Base-by-base conservation (phyloP, 179 eudicot species). In the Nepenthes alata region DNA sequence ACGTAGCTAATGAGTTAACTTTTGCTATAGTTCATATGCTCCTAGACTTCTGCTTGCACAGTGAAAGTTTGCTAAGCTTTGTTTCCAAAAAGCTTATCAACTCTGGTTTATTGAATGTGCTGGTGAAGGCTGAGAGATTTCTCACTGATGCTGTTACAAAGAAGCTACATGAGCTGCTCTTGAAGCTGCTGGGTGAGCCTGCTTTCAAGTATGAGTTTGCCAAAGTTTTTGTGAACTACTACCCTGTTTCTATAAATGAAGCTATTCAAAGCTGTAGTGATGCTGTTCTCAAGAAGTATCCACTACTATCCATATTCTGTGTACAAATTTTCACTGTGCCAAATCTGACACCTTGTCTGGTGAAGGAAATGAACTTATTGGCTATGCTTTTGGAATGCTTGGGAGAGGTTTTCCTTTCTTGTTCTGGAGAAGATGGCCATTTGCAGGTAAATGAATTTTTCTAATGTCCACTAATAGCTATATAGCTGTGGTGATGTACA, bases 251-350 rank as follows among this genome's bases (percentile, higher is more conserved):
- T 56, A 81, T 90, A 39, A 64, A 75, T 50, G 91, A 84, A 69
- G 87, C 87, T 14, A 59, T 83, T 35, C 81, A 71, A 59, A 74
- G 78, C 62, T 67, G 69, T 65, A 70, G 63, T 70, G 91, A 90
- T 65, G 7, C 6, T 62, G 78, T 68, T 72, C 74, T 70, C 45
- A 82, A 65, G 59, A 85, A 75, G 54, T 85, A 70, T 75, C 86
- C 84, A 45, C 74, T 87, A 44, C 73, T 87, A 3, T 71, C 91
- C 12, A 81, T 82, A 59, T 94, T 94, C 67, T 74, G 91, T 53
- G 99, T 94, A 60, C 99, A 94, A 80, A 90, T 94, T 64, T 77
- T 94, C 54, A 94, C 99, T 1, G 99, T 94, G 67, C 97, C 99
- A 8, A 90, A 96, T 53, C 74, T 94, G 36, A 87, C 91, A 50